Base-by-base conservation (phyloP, 116 monocot species). In the Iris pallida region DNA sequence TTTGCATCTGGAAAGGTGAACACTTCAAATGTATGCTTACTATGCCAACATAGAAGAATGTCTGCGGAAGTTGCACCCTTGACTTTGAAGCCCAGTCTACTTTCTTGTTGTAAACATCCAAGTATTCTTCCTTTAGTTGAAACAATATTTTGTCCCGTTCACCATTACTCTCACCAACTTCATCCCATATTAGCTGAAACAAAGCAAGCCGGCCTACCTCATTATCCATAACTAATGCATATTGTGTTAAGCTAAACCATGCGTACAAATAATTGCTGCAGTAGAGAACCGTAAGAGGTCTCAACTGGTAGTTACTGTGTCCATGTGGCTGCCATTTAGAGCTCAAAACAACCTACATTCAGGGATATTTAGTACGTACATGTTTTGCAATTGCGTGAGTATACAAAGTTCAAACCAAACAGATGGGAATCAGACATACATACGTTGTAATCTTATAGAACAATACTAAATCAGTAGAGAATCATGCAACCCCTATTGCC, bases 21-120 rank as follows among this genome's bases (percentile, higher is more conserved):
- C 5, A 49, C 5, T 6, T n/a, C 5, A 49, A 52, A 66, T 52
- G 66, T 43, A 18, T 51, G 52, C 89, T 89, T 55, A 93, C 91
- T 18, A 82, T 63, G 61, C 69, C 71, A 30, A 78, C 52, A 61
- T 65, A 64, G 40, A 87, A 81, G 58, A 97, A 82, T 3, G 79
- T 18, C 59, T 90, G 75, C 0, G 89, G 87, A 41, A 97, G 90
- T 0, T 65, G 68, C 8, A 81, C 92, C 76, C 92, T 89, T 42
- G 87, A 85, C 61, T 81, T 90, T 7, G 87, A 71, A 65, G 97
- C 89, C 55, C 87, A 87, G 48, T 92, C 92, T 68, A 97, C 97
- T 64, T 92, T 97, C 73, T 83, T 87, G 72, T 81, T 89, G 73
- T 92, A 97, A 44, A 97, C 92, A 71, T 97, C 87, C 74, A 97